Conservation (phyloP, 495 filamentous ascomycete genomes). For the Pseudotulostoma volvatum region DNA sequence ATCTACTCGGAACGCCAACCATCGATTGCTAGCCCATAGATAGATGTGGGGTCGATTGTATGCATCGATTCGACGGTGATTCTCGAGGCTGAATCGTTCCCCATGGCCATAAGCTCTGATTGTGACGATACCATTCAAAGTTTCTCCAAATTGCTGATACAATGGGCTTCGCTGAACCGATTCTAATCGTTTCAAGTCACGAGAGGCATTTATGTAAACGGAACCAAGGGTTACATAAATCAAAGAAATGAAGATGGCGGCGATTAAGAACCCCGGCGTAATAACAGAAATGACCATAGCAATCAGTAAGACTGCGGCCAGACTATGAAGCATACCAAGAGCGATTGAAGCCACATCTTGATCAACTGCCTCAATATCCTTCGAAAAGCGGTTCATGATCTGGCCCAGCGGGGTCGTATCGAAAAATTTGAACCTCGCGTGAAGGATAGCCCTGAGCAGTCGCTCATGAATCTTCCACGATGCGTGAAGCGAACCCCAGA, state of each 20-base stretch:
- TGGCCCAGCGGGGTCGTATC: constrained; percentile 93
- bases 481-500: constrained; percentile 80
- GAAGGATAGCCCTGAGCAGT: constrained; percentile 62
- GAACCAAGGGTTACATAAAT: constrained; percentile 70
- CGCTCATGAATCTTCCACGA: constrained; percentile 71
- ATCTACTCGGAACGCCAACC: constrained; percentile 89
- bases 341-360: constrained; percentile 91
- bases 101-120: constrained; percentile 96
- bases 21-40: constrained; percentile 92
- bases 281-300: constrained; percentile 82
- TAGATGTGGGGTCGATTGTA: constrained; percentile 92
- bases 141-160: constrained; percentile 98
- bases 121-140: constrained; percentile 86
- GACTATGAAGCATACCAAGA: constrained; percentile 50
- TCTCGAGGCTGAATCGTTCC: constrained; percentile 83
- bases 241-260: constrained; percentile 68
- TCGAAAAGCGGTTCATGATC: constrained; percentile 97
- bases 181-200: constrained; percentile 88
- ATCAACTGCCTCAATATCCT: constrained; percentile 88
- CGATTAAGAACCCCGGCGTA: constrained; percentile 81
- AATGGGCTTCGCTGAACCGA: constrained; percentile 88
- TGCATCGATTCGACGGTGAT: constrained; percentile 72
- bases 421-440: constrained; percentile 93
- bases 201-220: constrained; percentile 81
- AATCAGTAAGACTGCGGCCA: constrained; percentile 71